phyloP scores from a whole-genome alignment of 208 protist species.

The Leishmania major region DNA sequence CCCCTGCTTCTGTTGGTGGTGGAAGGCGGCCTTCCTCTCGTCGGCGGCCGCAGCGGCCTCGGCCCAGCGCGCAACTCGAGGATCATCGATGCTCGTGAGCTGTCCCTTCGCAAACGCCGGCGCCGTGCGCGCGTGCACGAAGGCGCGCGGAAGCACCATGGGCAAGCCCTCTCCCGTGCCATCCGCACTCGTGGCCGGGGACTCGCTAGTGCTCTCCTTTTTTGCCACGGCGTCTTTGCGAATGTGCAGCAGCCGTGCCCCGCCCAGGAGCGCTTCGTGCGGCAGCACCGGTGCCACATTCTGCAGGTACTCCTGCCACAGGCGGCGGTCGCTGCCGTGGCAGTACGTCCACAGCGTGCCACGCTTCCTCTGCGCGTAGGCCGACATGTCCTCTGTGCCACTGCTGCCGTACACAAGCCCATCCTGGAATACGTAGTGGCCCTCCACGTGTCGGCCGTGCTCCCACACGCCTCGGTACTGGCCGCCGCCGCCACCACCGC shows the following conservation, averaged over 20 bases:
- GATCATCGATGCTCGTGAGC: conserved; percentile 26
- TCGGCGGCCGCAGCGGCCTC: conserved; percentile 3
- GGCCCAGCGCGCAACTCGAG: conserved; percentile 22
- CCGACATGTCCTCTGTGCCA: conserved; percentile 3
- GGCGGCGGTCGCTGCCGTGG: conserved; percentile 71
- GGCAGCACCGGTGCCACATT: conserved; percentile 81
- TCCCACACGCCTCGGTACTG: conserved; percentile 88
- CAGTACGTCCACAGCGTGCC: conserved; percentile 80
- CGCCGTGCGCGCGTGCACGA: conserved; percentile 43
- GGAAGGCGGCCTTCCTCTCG: background rate
- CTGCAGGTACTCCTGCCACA: conserved; percentile 85
- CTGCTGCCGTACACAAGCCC: conserved; percentile 71
- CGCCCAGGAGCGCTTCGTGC: conserved; percentile 67
- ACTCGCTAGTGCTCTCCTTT: background rate
- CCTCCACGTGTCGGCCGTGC: conserved; percentile 61
- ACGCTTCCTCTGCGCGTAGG: conserved; percentile 11
- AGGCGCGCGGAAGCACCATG: conserved; percentile 64
- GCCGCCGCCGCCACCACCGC: conserved; percentile 45
- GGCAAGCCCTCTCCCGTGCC: conserved; percentile 24
- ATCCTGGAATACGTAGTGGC: conserved; percentile 86
- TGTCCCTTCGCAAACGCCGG: conserved; percentile 69
- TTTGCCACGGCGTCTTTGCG: conserved; percentile 10
- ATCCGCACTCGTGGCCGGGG: background rate
- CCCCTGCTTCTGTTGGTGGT: background rate
- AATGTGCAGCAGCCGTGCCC: conserved; percentile 25